These are phyloP conservation scores for Aspergillus floridensis DNA, from an alignment of 2,329 filamentous ascomycete genomes.

Conservation along the genomic window DNA sequence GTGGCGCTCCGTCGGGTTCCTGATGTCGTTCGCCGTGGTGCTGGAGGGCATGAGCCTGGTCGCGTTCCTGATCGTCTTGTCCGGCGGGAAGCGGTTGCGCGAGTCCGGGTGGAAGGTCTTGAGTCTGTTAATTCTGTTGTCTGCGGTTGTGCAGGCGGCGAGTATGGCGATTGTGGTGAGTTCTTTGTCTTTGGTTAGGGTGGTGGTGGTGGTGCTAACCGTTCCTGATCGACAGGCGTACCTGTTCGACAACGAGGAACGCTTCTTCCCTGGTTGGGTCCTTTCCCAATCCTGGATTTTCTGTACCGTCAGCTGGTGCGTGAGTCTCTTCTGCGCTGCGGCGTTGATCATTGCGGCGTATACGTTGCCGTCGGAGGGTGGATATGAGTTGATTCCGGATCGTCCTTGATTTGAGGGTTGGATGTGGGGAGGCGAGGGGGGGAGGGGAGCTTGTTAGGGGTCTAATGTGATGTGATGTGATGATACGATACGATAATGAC, in stretches of 20 bases:
- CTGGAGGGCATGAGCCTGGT: slow-evolving; percentile 78
- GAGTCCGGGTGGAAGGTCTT: slow-evolving; percentile 81
- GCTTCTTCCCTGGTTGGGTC: slow-evolving; percentile 79
- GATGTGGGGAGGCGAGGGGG: no score
- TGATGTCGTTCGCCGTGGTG: slow-evolving; percentile 82
- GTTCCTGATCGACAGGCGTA: slow-evolving; percentile 60
- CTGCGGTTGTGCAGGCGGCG: slow-evolving; percentile 68
- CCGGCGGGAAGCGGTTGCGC: slow-evolving; percentile 74
- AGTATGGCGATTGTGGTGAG: slow-evolving; percentile 80
- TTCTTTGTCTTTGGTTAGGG: slow-evolving; percentile 18
- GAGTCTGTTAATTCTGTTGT: slow-evolving; percentile 61
- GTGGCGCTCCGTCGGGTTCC: slow-evolving; percentile 85
- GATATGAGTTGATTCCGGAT: slow-evolving; percentile 73
- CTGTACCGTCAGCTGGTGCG: slow-evolving; percentile 60
- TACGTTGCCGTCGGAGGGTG: slow-evolving; percentile 73
- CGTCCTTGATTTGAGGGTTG: slow-evolving; percentile 16
- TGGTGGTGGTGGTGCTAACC: not conserved
- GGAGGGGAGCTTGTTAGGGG: no score
- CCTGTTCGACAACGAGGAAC: slow-evolving; percentile 76
- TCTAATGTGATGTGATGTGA: not conserved
- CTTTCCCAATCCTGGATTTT: slow-evolving; percentile 78
- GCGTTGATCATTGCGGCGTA: slow-evolving; percentile 66
- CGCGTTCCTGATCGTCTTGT: slow-evolving; percentile 71
- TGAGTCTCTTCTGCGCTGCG: slow-evolving; percentile 52
- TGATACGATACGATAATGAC: slow-evolving; percentile 1